Evolutionary conservation across 169 alveolate genomes (phyloP).

Genomic region (Cyclospora cayetanensis): DNA sequence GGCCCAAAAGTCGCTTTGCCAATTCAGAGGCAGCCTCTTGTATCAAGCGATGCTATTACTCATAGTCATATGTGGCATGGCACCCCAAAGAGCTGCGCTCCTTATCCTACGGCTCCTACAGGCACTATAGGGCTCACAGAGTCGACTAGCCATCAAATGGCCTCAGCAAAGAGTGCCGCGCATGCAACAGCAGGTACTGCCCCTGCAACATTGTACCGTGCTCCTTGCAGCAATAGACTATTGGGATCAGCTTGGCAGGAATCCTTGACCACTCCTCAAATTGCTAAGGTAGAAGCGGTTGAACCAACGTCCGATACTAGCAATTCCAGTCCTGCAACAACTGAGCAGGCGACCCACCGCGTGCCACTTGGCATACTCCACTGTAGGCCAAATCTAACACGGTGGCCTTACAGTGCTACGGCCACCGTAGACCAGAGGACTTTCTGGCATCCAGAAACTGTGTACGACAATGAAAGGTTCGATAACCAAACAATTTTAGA

Average conservation of each 20-base stretch:
- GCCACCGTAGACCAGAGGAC: background rate
- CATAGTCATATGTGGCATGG: too few species aligned
- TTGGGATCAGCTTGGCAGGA: background rate
- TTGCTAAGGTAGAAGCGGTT: background rate
- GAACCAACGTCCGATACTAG: background rate
- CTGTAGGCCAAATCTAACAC: background rate
- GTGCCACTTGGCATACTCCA: background rate
- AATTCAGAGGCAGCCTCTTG: slow-evolving; percentile 19
- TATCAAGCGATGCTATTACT: too few species aligned
- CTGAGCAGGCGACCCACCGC: background rate
- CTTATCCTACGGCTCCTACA: background rate
- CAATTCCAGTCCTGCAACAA: background rate
- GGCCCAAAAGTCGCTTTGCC: background rate
- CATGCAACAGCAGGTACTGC: background rate
- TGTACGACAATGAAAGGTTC: too few species aligned
- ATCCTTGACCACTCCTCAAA: background rate
- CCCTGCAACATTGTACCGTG: background rate
- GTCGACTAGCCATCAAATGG: background rate
- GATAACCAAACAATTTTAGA: background rate
- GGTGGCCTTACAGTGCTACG: background rate
- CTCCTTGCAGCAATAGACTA: background rate
- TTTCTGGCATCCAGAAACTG: background rate
- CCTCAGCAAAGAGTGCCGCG: background rate
- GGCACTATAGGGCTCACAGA: background rate
- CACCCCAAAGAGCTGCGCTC: too few species aligned